Evolutionary conservation across 495 filamentous ascomycete genomes (phyloP), one percentile per base, ranked within the genome.

Genomic region (Astrocystis sublimbata): DNA sequence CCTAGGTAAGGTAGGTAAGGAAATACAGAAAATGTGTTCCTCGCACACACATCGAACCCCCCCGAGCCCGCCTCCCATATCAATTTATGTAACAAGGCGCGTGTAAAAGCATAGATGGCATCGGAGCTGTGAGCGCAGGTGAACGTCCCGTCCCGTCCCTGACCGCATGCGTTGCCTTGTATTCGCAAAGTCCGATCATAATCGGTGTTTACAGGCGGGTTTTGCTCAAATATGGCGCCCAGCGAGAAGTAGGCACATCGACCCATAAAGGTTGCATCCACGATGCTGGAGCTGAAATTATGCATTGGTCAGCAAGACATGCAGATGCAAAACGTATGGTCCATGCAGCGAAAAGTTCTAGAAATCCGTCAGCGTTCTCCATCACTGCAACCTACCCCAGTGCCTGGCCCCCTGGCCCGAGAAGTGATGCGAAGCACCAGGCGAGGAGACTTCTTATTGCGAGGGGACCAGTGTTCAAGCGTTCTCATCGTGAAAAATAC

Each of bases 271-370:
- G 56, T 50, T 59, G 23, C 56, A 59, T 59, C 6, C 42, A 21
- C 8, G 31, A 10, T 38, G n/a, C n/a, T n/a, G n/a, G 31, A 59
- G 60, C 60, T 62, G 60, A 62, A 54, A 54, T 2, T 33, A 36
- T 46, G 41, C 40, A 51, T 35, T n/a, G 41, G 60, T 62, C 51
- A 53, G 54, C 54, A 40, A 57, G 47, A 53, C 58, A 53, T 60
- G 43, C 58, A 54, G 28, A 53, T 38, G 35, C 50, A 28, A 49
- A 42, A 49, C 26, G 50, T 51, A 38, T 28, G 50, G 47, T 45
- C 42, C 33, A 55, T 62, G 60, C 60, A 56, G 30, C 50, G 60
- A 62, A 62, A n/a, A 28, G 40, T 62, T 62, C 60, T 55, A 17
- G 60, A 62, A 60, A 43, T 36, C 51, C 31, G 60, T 62, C 60